These are phyloP conservation scores for Thyridium curvatum DNA, from an alignment of 2,329 filamentous ascomycete species.

Conservation along the genomic window DNA sequence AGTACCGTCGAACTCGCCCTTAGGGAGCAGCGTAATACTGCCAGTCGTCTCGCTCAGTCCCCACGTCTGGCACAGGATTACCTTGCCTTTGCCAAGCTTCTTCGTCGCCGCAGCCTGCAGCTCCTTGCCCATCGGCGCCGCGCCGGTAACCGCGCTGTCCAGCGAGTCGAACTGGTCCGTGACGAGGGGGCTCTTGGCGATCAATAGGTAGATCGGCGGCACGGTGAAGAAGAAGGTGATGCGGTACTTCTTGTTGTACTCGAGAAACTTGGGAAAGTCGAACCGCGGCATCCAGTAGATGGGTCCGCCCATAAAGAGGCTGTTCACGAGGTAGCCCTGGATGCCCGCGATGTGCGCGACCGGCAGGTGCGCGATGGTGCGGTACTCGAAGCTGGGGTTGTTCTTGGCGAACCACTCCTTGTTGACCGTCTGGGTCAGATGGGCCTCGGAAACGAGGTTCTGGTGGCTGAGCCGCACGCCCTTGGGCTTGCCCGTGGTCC, in stretches of 20 bases:
- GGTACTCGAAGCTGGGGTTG: slow-evolving; percentile 18
- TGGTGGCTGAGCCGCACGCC: slow-evolving; percentile 37
- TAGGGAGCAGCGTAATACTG: slow-evolving; percentile 36
- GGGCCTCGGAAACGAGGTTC: slow-evolving; percentile 32
- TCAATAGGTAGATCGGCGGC: slow-evolving; percentile 53
- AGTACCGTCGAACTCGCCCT: slow-evolving; percentile 30
- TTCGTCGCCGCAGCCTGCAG: slow-evolving; percentile 42
- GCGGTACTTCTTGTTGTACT: slow-evolving; percentile 39
- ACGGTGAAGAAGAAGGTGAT: slow-evolving; percentile 53
- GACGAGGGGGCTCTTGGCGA: slow-evolving; percentile 49
- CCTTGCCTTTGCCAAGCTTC: slow-evolving; percentile 36
- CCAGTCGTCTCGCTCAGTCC: slow-evolving; percentile 51
- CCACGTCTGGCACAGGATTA: slow-evolving; percentile 46
- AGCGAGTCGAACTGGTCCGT: slow-evolving; percentile 48
- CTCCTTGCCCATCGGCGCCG: slow-evolving; percentile 49
- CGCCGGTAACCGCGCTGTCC: slow-evolving; percentile 41
- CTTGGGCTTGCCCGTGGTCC: slow-evolving; percentile 42
- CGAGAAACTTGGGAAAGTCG: slow-evolving; percentile 48
- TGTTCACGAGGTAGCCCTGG: slow-evolving; percentile 33
- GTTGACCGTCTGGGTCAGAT: slow-evolving; percentile 20
- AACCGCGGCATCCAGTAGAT: slow-evolving; percentile 61
- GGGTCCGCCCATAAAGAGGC: slow-evolving; percentile 32
- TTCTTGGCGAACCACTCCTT: slow-evolving; percentile 19
- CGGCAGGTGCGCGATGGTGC: slow-evolving; percentile 35
- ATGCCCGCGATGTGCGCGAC: slow-evolving; percentile 40